These are phyloP conservation scores for Acidomyces sp. DNA, from an alignment of 495 filamentous ascomycete genomes.

Conservation along the genomic window DNA sequence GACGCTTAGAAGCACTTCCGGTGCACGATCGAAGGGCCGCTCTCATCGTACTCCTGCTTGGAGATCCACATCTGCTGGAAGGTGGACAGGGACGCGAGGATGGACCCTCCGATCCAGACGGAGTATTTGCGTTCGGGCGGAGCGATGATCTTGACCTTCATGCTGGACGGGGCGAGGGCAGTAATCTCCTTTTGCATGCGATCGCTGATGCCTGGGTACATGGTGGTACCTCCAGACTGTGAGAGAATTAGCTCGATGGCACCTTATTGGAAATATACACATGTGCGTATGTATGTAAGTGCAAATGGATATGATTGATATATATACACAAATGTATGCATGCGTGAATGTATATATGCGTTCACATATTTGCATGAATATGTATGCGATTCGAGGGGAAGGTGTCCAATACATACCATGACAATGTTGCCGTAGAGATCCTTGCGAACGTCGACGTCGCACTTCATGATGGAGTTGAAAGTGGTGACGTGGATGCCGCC, in stretches of 20 bases:
- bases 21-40: constrained; percentile 97
- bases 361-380: too few relatives aligned
- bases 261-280: background rate
- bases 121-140: constrained; percentile 72
- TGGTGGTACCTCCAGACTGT: constrained; percentile 94
- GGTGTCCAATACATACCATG: constrained; percentile 55
- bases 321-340: too few relatives aligned
- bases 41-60: constrained; percentile 99
- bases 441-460: constrained; percentile 98
- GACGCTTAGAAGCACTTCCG: constrained; percentile 98
- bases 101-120: constrained; percentile 99
- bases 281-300: background rate
- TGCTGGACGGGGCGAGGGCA: constrained; percentile 91
- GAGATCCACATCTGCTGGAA: constrained; percentile 99
- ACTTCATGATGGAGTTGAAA: constrained; percentile 99
- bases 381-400: background rate
- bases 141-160: constrained; percentile 72
- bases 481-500: constrained; percentile 99
- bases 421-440: constrained; percentile 99
- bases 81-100: constrained; percentile 95
- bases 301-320: background rate
- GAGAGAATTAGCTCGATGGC: constrained; percentile 12
- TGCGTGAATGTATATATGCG: too few relatives aligned
- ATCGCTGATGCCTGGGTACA: constrained; percentile 99
- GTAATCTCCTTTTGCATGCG: constrained; percentile 99